Conservation (phyloP, 129 eudicot species). For the Escallonia rubra region DNA sequence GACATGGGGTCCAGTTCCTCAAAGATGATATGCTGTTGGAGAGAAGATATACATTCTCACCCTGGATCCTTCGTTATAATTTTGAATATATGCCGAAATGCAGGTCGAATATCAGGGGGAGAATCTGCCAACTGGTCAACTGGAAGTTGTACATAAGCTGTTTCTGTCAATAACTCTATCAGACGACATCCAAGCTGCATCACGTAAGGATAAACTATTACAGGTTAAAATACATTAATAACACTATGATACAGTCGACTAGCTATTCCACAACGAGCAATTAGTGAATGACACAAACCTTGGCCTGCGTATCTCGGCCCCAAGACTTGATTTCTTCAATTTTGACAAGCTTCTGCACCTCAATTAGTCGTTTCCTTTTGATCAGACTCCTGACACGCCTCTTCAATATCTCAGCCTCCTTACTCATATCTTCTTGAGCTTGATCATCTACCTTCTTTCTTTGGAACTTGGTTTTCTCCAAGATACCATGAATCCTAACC, state of each 20-base stretch:
- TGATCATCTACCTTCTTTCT: conserved; percentile 31
- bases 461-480: conserved; percentile 63
- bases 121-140: conserved; percentile 61
- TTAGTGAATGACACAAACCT: conserved; percentile 42
- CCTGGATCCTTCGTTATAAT: conserved; percentile 56
- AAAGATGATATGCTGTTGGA: background rate
- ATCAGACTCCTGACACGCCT: conserved; percentile 75
- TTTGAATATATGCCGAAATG: conserved; percentile 72
- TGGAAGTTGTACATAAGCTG: conserved; percentile 88
- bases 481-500: conserved; percentile 83
- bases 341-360: conserved; percentile 68
- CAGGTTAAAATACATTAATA: background rate
- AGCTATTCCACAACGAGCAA: conserved; percentile 4
- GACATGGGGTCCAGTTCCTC: background rate
- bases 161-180: conserved; percentile 74
- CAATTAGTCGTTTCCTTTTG: conserved; percentile 53
- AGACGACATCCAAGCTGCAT: conserved; percentile 93
- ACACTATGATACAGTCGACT: background rate
- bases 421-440: conserved; percentile 36
- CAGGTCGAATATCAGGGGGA: conserved; percentile 97
- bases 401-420: conserved; percentile 51
- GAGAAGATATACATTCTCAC: conserved; percentile 29
- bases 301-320: conserved; percentile 79
- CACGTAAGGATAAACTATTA: conserved; percentile 11
- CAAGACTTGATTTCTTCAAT: conserved; percentile 62